Evolutionary conservation across 768 basidiomycete species (phyloP), one percentile per base, ranked within the genome.

Genomic region (Rhodotorula graminis): DNA sequence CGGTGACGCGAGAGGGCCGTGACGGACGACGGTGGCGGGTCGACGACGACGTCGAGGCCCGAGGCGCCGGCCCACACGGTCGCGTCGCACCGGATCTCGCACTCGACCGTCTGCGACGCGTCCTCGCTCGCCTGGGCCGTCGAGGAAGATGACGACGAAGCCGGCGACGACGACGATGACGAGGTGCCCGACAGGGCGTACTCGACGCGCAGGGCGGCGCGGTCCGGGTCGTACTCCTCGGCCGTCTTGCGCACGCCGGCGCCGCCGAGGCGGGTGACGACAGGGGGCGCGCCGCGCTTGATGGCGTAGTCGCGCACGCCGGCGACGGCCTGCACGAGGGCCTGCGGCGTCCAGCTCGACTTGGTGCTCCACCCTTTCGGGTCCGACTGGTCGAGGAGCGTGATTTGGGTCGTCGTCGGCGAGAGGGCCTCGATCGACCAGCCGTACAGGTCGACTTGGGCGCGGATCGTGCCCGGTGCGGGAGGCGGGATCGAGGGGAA

Each of bases 351-450:
- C 21, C 91, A 90, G 0, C 88, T 87, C 15, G 25, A 18, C 81
- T 97, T 98, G 82, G 91, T 93, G 11, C 92, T 88, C 94, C 95
- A 97, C 59, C 93, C 93, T 81, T 94, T 92, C 12, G 93, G 93
- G 80, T 99, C 95, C 19, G 92, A 93, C 81, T 98, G 96, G 78
- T 98, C 95, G 10, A 99, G 85, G 2, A 99, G 83, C 0, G 93
- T 96, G 72, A 99, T 87, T 19, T 91, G 87, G 0, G 94, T 96
- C 3, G 96, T 98, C 5, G 88, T 97, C 0, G 95, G 96, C 1
- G 94, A 97, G 16, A 99, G 84, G 0, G 90, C 86, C 81, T 98
- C 95, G 77, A 99, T 93, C 1, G 95, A 91, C 91, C 94, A 98
- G 60, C 95, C 96, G 82, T 93, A 93, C n/a, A 99, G 84, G 80